Percentiles rank a stretch among this genome's conserved stretches.
These are phyloP conservation scores for Monilinia laxa DNA, from an alignment of 2,329 filamentous ascomycete genomes.

Conservation along the genomic window DNA sequence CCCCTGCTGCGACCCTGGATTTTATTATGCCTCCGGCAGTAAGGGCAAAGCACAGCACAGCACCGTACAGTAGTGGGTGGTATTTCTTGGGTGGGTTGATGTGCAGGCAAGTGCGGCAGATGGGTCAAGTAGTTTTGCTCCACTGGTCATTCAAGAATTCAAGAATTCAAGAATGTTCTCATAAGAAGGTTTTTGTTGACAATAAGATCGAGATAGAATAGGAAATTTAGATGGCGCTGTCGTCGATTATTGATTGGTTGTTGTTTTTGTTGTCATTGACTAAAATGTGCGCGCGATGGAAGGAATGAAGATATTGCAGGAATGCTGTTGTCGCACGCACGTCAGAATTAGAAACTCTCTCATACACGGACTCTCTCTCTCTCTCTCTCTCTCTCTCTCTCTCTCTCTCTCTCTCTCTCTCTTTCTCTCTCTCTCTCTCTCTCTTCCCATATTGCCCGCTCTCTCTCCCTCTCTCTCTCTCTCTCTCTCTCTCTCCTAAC, in stretches of 20 bases:
- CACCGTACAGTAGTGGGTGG: background rate
- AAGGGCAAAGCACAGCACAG: background rate
- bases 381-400: no score
- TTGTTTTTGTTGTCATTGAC: background rate
- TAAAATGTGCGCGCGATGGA: background rate
- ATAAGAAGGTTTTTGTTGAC: conserved; percentile 7
- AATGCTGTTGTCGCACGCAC: conserved; percentile 20
- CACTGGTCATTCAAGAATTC: background rate
- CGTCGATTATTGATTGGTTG: background rate
- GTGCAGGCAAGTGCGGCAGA: background rate
- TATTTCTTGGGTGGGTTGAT: conserved; percentile 1
- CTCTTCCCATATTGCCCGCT: background rate
- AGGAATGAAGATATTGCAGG: conserved; percentile 17
- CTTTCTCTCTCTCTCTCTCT: background rate
- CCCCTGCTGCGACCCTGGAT: conserved; percentile 3
- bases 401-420: no score
- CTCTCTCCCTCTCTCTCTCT: background rate
- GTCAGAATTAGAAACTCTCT: conserved; percentile 8
- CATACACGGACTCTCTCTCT: background rate
- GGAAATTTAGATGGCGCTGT: background rate
- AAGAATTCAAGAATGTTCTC: background rate
- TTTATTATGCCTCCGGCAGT: conserved; percentile 8
- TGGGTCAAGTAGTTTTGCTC: background rate
- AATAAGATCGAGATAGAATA: background rate
- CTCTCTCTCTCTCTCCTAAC: background rate